Evolutionary conservation across 164 flowering plant genomes (phyloP), one percentile per base, ranked within the genome.

Genomic region (Hamamelis virginiana): DNA sequence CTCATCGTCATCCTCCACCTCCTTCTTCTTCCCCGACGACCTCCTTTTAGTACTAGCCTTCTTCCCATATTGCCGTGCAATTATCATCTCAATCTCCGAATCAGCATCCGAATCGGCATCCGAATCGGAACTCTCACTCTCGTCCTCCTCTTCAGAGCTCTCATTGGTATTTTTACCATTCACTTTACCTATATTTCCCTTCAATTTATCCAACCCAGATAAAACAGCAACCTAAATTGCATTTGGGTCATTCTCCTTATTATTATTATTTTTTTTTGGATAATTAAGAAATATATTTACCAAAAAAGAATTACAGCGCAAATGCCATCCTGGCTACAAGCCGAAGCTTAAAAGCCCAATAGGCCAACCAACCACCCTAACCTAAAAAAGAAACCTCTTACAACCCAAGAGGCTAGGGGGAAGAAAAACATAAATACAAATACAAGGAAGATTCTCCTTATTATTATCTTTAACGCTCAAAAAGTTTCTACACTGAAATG

Each of bases 401-500:
- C n/a, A n/a, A n/a, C n/a, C n/a, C n/a, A n/a, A n/a, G n/a, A n/a
- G n/a, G n/a, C n/a, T n/a, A n/a, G n/a, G n/a, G n/a, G n/a, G n/a
- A n/a, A n/a, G n/a, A n/a, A n/a, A n/a, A n/a, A n/a, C n/a, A n/a
- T n/a, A n/a, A n/a, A n/a, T n/a, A n/a, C n/a, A n/a, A n/a, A n/a
- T n/a, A n/a, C n/a, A n/a, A n/a, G n/a, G n/a, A n/a, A n/a, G n/a
- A n/a, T n/a, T n/a, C n/a, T n/a, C n/a, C n/a, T n/a, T n/a, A n/a
- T n/a, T n/a, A n/a, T n/a, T n/a, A n/a, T n/a, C 91, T 81, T 92
- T 95, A 28, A 87, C 64, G 46, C 94, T 92, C 25, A 95, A 69
- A 61, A 95, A 92, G 57, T 95, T 95, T 76, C 96, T 82, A 57
- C 99, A 95, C 78, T 91, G 94, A 75, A 83, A 90, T 1, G 88